Base-by-base conservation (phyloP, 1,139 yeast genomes). In the Yamadazyma dushanensis region DNA sequence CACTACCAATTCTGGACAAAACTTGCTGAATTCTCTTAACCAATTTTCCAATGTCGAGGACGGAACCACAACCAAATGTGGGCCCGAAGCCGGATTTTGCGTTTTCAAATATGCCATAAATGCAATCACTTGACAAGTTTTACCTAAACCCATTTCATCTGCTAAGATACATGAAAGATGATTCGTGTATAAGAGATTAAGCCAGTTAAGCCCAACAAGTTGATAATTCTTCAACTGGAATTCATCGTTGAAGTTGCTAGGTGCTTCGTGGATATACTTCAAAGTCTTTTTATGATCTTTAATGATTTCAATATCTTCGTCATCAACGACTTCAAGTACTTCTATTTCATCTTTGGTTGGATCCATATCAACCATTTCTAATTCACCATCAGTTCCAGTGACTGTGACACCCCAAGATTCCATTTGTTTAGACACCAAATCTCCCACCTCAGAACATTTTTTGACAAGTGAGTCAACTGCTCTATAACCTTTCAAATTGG, bases 101-200 rank as follows among this genome's bases (percentile, higher is more conserved):
- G 86, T 83, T 53, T 87, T 85, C 50, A 92, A 70, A 53, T 85
- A 82, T 1, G 97, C 89, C 56, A 92, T 64, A 54, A 92, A 90
- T n/a, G 97, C 76, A 61, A 92, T 89, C 19, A 92, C 96, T 62
- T 92, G 97, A 59, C 96, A 85, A 0, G 97, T 92, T 57, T 92
- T 92, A 39, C 98, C 98, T 35, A 92, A 68, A 9, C 97, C 97
- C 97, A 90, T 89, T 59, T 92, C 99, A 62, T 92, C 99, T 0
- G 98, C 99, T 33, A 92, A 68, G 40, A 92, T 92, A 63, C 98
- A 90, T 7, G 97, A 88, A 39, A 92, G 69, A 16, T 79, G 75
- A 52, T 85, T 79, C 40, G 77, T 78, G 58, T 90, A 92, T 26
- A 94, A 68, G 37, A 92, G 60, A 46, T 83, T 76, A 37, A 94